A percentile compares a stretch with the other conserved stretches of the same genome.
These are phyloP conservation scores for Trichomonascaceae sp. DNA, from an alignment of 1,139 yeast genomes.

Conservation along the genomic window DNA sequence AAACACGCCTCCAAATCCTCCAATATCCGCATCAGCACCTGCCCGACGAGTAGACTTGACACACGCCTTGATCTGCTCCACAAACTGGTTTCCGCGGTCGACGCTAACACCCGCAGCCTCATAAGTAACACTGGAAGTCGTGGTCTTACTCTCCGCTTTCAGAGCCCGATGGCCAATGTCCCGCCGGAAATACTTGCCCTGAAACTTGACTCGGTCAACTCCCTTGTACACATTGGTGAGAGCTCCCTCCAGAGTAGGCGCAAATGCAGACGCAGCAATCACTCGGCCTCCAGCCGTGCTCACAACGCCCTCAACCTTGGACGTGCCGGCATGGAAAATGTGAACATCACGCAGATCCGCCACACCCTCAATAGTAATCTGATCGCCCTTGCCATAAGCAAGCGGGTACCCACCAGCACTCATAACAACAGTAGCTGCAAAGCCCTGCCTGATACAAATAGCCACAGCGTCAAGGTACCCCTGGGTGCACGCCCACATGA, in stretches of 20 bases:
- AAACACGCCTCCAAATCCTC: constrained; percentile 96
- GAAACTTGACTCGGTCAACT: constrained; percentile 59
- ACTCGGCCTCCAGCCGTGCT: constrained; percentile 95
- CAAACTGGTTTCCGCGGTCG: constrained; percentile 83
- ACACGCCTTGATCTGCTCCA: constrained; percentile 77
- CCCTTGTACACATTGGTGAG: constrained; percentile 80
- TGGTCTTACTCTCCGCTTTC: constrained; percentile 31
- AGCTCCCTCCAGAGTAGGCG: constrained; percentile 61
- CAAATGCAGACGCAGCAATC: constrained; percentile 84
- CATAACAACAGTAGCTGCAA: constrained; percentile 85
- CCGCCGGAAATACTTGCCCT: constrained; percentile 67
- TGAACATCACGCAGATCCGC: constrained; percentile 39
- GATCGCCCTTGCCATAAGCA: constrained; percentile 73
- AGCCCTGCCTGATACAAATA: constrained; percentile 47
- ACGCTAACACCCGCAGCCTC: constrained; percentile 96
- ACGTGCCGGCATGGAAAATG: constrained; percentile 94
- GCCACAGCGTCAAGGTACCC: constrained; percentile 82
- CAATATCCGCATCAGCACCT: constrained; percentile 96
- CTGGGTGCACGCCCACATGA: constrained; percentile 88
- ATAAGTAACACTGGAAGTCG: constrained; percentile 41
- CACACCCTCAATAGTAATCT: constrained; percentile 41
- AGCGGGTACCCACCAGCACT: constrained; percentile 98
- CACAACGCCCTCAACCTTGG: constrained; percentile 39
- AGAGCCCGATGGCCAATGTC: constrained; percentile 97
- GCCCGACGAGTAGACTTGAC: constrained; percentile 92